Base-by-base conservation (phyloP, 2,329 filamentous ascomycete species). In the Ilyonectria mors-panacis region DNA sequence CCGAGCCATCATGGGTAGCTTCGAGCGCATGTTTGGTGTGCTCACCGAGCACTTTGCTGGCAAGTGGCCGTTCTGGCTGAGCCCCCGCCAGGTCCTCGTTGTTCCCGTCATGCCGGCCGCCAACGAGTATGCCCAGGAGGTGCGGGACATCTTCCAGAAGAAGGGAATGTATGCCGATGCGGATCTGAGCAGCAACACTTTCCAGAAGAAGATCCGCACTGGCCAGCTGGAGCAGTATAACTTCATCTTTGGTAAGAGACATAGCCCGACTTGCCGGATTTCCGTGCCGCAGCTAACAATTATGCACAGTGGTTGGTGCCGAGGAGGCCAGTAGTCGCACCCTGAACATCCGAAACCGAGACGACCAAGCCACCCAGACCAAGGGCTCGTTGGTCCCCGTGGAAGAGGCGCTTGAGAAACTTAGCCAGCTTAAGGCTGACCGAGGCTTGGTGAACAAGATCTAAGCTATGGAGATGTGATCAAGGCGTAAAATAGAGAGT, bases 51-150 rank as follows among this genome's bases (percentile, higher is more conserved):
- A 95, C 81, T 95, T 94, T 78, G 93, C 87, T 61, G 93, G 93
- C 75, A 94, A 94, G 84, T 96, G 93, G 93, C 93, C 93, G 1
- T 94, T 95, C 86, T 96, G 93, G 93, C 84, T 96, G 69, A 93
- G 91, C 73, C 93, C 93, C n/a, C 88, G 93, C 58, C 93, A 96
- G 81, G 89, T 96, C 70, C 86, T 84, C 59, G 80, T 83, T 47
- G 81, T 83, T 26, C 82, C 82, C 28, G 88, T 96, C 70, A 91
- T 95, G 68, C 93, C 93, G 9, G 92, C 94, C 67, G 93, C 93
- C 82, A 91, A 91, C 75, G 90, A 91, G 77, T 94, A 96, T 79
- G 93, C 93, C 70, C 85, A 91, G 77, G 92, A 95, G 80, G 89
- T 95, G 7, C 89, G 92, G 76, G 80, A 82, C 66, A 84, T 91